Conservation (phyloP, 257 asterid species). For the Ophiorrhiza pumila region DNA sequence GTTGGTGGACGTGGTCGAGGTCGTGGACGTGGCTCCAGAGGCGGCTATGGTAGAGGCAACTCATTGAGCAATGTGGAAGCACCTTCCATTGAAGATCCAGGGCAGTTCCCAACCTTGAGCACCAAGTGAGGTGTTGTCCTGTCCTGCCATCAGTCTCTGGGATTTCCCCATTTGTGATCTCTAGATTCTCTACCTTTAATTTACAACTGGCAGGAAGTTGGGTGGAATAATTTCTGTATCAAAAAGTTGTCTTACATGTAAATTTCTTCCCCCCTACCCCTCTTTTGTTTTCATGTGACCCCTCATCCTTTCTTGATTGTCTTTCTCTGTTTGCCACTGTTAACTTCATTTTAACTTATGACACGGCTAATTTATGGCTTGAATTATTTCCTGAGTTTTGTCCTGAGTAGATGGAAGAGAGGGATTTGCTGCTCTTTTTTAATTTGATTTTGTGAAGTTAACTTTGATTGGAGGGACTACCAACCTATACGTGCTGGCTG, state of each 20-base stretch:
- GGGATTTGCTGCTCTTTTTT: no score
- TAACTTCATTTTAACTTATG: conserved; percentile 11
- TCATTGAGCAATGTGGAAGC: conserved; percentile 41
- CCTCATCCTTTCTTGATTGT: conserved; percentile 7
- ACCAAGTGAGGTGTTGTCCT: conserved; percentile 48
- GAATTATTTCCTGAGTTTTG: conserved; percentile 13
- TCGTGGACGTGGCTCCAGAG: conserved; percentile 55
- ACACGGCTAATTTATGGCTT: conserved; percentile 8
- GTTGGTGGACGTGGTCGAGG: conserved; percentile 74
- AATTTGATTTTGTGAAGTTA: background rate
- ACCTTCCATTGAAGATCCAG: conserved; percentile 65
- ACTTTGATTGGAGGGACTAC: background rate
- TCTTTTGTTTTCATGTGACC: conserved; percentile 14
- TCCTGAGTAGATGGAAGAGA: background rate
- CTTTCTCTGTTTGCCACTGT: background rate
- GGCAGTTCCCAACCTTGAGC: conserved; percentile 77
- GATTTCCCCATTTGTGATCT: conserved; percentile 14
- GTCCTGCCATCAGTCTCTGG: conserved; percentile 14
- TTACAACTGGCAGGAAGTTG: conserved; percentile 20
- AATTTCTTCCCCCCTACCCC: conserved; percentile 23
- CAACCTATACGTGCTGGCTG: background rate
- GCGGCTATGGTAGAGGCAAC: conserved; percentile 45
- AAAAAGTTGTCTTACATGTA: conserved; percentile 35
- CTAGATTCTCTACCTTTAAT: background rate
- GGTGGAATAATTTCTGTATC: conserved; percentile 34